Evolutionary conservation across 495 filamentous ascomycete genomes (phyloP).

Genomic region (Penicillium cataractarum): DNA sequence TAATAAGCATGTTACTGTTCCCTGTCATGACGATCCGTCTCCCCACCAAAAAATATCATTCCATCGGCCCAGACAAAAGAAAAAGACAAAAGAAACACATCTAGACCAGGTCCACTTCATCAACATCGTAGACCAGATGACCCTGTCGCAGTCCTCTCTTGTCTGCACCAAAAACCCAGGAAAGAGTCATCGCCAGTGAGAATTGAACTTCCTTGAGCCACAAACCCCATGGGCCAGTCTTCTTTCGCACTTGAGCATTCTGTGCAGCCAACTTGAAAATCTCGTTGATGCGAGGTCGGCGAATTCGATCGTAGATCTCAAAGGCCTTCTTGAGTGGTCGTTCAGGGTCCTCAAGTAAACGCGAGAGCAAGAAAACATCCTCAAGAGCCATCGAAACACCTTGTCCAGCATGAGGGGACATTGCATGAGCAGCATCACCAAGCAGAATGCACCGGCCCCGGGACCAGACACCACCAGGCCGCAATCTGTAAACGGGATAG

Average conservation of each 20-base stretch:
- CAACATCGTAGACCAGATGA: constrained; percentile 38
- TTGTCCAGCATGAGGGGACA: constrained; percentile 49
- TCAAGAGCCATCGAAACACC: constrained; percentile 52
- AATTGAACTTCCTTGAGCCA: constrained; percentile 33
- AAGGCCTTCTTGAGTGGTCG: constrained; percentile 25
- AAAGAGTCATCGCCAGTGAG: constrained; percentile 16
- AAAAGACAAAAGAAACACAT: neutral
- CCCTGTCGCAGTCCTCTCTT: constrained; percentile 29
- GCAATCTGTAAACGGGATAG: constrained; percentile 54
- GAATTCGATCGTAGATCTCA: constrained; percentile 31
- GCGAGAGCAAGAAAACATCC: constrained; percentile 43
- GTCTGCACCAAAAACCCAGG: constrained; percentile 24
- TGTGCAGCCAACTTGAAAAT: constrained; percentile 27
- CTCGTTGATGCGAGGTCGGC: constrained; percentile 34
- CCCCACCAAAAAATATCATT: neutral
- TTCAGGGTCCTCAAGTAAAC: constrained; percentile 33
- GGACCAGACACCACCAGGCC: constrained; percentile 47
- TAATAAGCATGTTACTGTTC: neutral
- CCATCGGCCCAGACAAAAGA: neutral
- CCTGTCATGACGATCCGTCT: neutral
- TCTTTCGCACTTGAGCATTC: constrained; percentile 27
- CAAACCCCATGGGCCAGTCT: constrained; percentile 27
- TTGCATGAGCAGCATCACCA: constrained; percentile 51
- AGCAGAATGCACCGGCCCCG: constrained; percentile 39
- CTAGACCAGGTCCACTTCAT: constrained; percentile 20